Base-by-base conservation (phyloP, 495 filamentous ascomycete species). In the Penicillium paradoxum region DNA sequence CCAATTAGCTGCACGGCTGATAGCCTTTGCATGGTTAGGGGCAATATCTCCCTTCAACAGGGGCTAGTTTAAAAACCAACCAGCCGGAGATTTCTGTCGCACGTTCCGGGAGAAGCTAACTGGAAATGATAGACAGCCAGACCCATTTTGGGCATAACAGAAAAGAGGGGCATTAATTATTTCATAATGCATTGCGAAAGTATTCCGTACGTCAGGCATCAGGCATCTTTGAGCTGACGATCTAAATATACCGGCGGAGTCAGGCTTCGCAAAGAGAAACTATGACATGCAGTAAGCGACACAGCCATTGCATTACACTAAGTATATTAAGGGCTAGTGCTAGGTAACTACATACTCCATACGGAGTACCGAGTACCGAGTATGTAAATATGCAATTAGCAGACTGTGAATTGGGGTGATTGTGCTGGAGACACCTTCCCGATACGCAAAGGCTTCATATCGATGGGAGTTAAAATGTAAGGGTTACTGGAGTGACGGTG, bases 401-500 rank as follows among this genome's bases (percentile, higher is more conserved):
- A n/a, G n/a, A n/a, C n/a, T n/a, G n/a, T n/a, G n/a, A n/a, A n/a
- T n/a, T n/a, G n/a, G n/a, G n/a, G n/a, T n/a, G n/a, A n/a, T n/a
- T n/a, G n/a, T n/a, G n/a, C n/a, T n/a, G n/a, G n/a, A 5, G 34
- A 51, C 49, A 51, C 49, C 49, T 51, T 51, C 49, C 49, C 14
- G 25, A 51, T 42, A 21, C 14, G 49, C 37, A 36, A 25, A 51
- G 40, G 29, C 30, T 24, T 43, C 38, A 42, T 43, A 21, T 15
- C 17, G n/a, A n/a, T 17, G 27, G 4, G 6, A 49, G 24, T 6
- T 40, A 22, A 29, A 44, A 17, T 44, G 24, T 13, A 44, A 51
- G 29, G 33, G 49, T 57, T 55, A 53, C 51, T 56, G 21, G 19
- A 49, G 59, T 49, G 53, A 48, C 43, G 29, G 49, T 34, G 47